A percentile compares a stretch with the other conserved stretches of the same genome.
These are phyloP conservation scores for Colletotrichum spaethianum DNA, from an alignment of 2,329 filamentous ascomycete species.

Conservation along the genomic window DNA sequence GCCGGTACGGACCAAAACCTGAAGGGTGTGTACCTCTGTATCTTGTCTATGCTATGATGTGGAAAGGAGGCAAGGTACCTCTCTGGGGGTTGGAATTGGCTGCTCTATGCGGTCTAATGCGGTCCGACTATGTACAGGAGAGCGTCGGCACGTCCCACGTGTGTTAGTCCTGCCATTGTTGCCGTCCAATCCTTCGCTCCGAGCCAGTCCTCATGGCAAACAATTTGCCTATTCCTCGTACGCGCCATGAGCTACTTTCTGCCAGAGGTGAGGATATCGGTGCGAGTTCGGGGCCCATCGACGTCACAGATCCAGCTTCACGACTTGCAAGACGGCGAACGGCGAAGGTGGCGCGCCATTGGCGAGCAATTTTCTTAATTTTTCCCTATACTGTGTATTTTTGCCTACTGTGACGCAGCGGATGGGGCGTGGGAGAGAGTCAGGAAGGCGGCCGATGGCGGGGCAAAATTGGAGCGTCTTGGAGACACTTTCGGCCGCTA, in stretches of 20 bases:
- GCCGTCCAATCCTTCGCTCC: background rate
- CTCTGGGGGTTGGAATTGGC: background rate
- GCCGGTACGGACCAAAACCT: background rate
- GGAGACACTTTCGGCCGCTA: constrained; percentile 21
- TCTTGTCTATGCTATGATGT: background rate
- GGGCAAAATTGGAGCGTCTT: constrained; percentile 29
- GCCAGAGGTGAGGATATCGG: background rate
- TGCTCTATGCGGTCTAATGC: constrained; percentile 22
- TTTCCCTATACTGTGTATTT: background rate
- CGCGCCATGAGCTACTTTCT: background rate
- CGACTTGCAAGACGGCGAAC: too few relatives aligned
- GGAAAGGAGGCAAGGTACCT: background rate
- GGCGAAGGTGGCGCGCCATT: too few relatives aligned
- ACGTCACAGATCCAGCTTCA: constrained; percentile 4
- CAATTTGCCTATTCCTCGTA: background rate
- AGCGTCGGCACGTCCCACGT: constrained; percentile 18
- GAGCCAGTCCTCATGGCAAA: background rate
- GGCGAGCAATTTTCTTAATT: background rate
- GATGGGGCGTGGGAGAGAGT: background rate
- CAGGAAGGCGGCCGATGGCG: constrained; percentile 29
- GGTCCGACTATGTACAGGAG: background rate
- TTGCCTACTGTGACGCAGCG: constrained; percentile 19
- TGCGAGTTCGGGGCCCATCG: background rate
- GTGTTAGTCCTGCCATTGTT: background rate
- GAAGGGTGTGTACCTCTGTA: too few relatives aligned